Conservation (phyloP, 2,329 filamentous ascomycete genomes). For the Calonectria pseudoturangicola region DNA sequence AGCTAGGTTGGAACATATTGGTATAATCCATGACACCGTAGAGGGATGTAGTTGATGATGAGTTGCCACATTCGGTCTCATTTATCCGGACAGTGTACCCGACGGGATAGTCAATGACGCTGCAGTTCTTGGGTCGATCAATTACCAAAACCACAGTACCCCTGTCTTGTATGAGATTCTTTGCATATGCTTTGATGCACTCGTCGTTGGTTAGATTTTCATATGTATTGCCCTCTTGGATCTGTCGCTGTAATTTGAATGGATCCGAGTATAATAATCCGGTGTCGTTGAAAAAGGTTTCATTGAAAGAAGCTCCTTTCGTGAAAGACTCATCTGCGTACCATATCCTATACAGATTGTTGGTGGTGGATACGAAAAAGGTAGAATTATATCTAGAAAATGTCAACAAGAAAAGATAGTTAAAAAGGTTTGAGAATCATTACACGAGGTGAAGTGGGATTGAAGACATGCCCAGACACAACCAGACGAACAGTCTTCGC, state of each 20-base stretch:
- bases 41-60: not conserved
- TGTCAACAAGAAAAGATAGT: not conserved
- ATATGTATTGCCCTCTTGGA: not conserved
- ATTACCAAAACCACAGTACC: not conserved
- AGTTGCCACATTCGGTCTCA: not conserved
- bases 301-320: not conserved
- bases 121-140: not conserved
- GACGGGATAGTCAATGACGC: not conserved
- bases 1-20: not conserved
- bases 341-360: not conserved
- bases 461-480: not conserved
- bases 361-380: not conserved
- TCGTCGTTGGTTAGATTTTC: not conserved
- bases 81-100: not conserved
- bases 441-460: constrained; percentile 5
- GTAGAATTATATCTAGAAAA: not conserved
- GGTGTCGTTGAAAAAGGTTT: not conserved
- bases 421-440: not conserved
- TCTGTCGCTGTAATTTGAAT: not conserved
- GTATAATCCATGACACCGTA: not conserved
- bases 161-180: not conserved
- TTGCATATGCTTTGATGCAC: not conserved
- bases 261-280: not conserved
- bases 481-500: not conserved
- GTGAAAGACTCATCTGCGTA: not conserved